phyloP scores from a whole-genome alignment of 495 filamentous ascomycete species.

The Podospora pseudopauciseta region DNA sequence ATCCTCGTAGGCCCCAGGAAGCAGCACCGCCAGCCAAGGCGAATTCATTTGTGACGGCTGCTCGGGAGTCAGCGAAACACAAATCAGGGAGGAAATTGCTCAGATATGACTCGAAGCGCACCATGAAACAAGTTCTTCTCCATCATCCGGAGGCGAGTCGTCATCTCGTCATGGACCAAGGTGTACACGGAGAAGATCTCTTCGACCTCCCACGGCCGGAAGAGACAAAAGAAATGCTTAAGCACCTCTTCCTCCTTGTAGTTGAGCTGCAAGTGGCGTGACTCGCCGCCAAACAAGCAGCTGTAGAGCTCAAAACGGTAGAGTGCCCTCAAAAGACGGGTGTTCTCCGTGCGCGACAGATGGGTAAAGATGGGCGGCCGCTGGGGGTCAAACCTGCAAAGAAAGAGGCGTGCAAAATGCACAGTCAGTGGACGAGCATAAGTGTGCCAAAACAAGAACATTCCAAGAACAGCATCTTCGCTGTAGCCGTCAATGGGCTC shows the following conservation, averaged over 20 bases:
- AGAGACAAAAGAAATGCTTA: background rate
- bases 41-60: background rate
- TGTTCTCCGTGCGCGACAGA: background rate
- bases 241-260: background rate
- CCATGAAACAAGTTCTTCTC: background rate
- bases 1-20: background rate
- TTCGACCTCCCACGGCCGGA: background rate
- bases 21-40: background rate
- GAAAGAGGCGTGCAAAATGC: background rate
- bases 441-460: background rate
- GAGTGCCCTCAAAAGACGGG: background rate
- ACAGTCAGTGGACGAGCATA: background rate
- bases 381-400: background rate
- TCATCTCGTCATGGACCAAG: background rate
- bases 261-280: background rate
- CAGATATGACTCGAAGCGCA: background rate
- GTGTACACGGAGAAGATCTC: background rate
- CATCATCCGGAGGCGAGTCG: background rate
- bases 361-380: background rate
- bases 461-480: background rate
- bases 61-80: background rate
- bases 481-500: background rate
- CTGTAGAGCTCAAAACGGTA: background rate
- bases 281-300: background rate
- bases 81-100: background rate